phyloP scores from a whole-genome alignment of 176 grass and related monocot genomes.

The Aegilops speltoides region DNA sequence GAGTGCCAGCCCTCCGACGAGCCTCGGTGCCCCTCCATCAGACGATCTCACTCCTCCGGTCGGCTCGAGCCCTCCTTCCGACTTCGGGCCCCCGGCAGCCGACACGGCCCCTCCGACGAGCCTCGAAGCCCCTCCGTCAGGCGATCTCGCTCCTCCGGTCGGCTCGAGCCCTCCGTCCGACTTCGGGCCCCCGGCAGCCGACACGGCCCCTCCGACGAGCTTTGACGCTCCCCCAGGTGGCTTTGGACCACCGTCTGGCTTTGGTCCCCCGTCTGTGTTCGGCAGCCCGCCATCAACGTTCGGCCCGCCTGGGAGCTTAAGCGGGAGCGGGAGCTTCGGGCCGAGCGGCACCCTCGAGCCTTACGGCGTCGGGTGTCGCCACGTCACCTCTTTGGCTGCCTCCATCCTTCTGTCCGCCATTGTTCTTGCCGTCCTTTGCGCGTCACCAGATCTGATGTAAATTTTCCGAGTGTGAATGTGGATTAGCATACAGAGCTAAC shows the following conservation, averaged over 20 bases:
- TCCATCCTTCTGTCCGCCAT: neutral
- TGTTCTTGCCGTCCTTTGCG: neutral
- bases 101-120: slow-evolving; percentile 20
- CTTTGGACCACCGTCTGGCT: neutral
- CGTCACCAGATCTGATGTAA: slow-evolving; percentile 29
- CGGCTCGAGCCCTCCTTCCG: slow-evolving; percentile 41
- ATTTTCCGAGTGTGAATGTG: neutral
- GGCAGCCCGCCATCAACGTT: slow-evolving; percentile 3
- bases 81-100: slow-evolving; percentile 16
- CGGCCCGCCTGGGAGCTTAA: too few species aligned
- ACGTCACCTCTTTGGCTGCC: neutral
- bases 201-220: slow-evolving; percentile 10
- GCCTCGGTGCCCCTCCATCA: neutral
- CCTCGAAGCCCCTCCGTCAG: slow-evolving; percentile 6
- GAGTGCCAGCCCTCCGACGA: neutral
- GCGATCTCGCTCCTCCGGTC: slow-evolving; percentile 19
- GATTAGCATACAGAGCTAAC: neutral
- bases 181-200: slow-evolving; percentile 14
- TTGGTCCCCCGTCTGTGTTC: slow-evolving; percentile 26
- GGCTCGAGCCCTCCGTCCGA: slow-evolving; percentile 45
- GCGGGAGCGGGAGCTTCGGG: slow-evolving; percentile 42
- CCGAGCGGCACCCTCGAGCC: slow-evolving; percentile 49
- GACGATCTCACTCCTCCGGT: slow-evolving; percentile 23
- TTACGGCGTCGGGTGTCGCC: slow-evolving; percentile 5
- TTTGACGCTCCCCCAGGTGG: slow-evolving; percentile 8